Conservation (phyloP, 2,329 filamentous ascomycete genomes). For the Calycina herbarum region DNA sequence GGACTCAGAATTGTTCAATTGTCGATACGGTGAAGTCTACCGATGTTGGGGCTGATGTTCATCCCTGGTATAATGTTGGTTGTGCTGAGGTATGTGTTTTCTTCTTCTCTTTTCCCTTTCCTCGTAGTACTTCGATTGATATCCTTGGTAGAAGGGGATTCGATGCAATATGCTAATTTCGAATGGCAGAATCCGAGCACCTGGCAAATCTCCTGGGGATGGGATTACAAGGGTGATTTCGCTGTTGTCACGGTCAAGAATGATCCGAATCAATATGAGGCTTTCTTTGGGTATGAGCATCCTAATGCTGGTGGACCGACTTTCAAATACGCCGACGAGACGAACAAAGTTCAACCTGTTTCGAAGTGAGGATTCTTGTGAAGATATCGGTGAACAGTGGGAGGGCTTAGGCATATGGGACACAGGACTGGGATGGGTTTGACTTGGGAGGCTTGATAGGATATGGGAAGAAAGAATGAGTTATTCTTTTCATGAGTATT, state of each 20-base stretch:
- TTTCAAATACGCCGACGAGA: background rate
- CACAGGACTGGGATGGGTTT: too few species aligned
- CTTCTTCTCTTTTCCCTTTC: background rate
- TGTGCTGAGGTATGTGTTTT: conserved; percentile 10
- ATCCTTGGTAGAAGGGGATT: too few species aligned
- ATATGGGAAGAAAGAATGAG: too few species aligned
- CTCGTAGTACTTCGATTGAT: too few species aligned
- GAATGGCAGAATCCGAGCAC: background rate
- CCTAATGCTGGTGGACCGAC: conserved; percentile 14
- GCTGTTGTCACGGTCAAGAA: conserved; percentile 24
- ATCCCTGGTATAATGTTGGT: conserved; percentile 14
- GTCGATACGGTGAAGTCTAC: conserved; percentile 8
- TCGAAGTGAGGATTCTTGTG: too few species aligned
- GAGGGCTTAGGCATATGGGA: too few species aligned
- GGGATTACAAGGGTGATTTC: conserved; percentile 21
- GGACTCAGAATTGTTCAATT: conserved; percentile 9
- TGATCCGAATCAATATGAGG: conserved; percentile 11
- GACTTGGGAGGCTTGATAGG: too few species aligned
- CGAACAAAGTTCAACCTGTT: background rate
- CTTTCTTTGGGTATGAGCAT: conserved; percentile 25
- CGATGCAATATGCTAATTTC: background rate
- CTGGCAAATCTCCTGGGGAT: conserved; percentile 25
- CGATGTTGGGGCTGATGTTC: background rate
- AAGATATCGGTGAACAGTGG: too few species aligned
- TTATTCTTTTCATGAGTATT: too few species aligned